Percentiles rank a stretch among this genome's conserved stretches.
phyloP scores from a whole-genome alignment of 2,329 filamentous ascomycete species.

The Leptoxyphium fumago region DNA sequence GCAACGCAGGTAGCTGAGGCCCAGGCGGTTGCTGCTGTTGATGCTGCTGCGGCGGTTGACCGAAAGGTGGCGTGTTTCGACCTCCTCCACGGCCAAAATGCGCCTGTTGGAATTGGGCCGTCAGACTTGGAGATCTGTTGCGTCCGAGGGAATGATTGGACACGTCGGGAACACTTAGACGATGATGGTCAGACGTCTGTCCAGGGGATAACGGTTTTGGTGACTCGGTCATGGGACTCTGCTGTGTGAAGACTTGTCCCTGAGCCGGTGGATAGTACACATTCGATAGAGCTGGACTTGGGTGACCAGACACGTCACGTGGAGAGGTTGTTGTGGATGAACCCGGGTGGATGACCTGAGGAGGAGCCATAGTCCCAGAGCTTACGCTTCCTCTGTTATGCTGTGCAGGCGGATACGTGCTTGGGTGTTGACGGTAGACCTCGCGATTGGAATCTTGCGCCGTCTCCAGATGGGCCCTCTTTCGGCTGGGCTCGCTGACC shows the following conservation, averaged over 20 bases:
- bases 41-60: constrained; percentile 23
- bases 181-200: constrained; percentile 31
- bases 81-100: constrained; percentile 45
- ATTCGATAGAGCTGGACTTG: constrained; percentile 11
- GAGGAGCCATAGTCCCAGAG: constrained; percentile 21
- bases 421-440: constrained; percentile 51
- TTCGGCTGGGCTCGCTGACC: constrained; percentile 60
- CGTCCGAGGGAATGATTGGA: constrained; percentile 26
- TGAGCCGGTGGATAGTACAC: constrained; percentile 14
- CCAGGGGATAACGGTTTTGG: constrained; percentile 70
- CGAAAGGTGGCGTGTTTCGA: constrained; percentile 38
- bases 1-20: constrained; percentile 22
- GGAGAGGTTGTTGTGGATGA: constrained; percentile 19
- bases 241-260: constrained; percentile 52
- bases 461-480: constrained; percentile 52
- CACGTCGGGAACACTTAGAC: constrained; percentile 37
- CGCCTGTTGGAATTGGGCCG: constrained; percentile 50
- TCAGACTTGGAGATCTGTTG: constrained; percentile 51
- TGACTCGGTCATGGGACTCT: constrained; percentile 62
- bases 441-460: constrained; percentile 37
- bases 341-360: constrained; percentile 19
- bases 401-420: constrained; percentile 56
- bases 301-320: constrained; percentile 22
- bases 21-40: constrained; percentile 1
- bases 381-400: constrained; percentile 13